Conservation (phyloP, 2,329 filamentous ascomycete species). For the Venturia aucupariae region DNA sequence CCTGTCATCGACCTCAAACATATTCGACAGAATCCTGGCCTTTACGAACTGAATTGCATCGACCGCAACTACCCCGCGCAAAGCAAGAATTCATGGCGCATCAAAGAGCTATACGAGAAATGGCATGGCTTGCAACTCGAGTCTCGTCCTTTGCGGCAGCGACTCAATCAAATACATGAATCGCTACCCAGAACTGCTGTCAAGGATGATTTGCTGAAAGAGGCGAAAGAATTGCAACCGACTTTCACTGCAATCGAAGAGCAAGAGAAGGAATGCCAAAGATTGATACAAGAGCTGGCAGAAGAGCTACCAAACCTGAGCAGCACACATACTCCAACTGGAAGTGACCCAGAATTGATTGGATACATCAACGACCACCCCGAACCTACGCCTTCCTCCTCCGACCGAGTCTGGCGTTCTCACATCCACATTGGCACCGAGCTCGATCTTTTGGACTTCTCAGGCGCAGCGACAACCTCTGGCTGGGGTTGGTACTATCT, state of each 20-base stretch:
- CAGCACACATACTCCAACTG: conserved; percentile 63
- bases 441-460: conserved; percentile 90
- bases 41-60: conserved; percentile 74
- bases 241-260: conserved; percentile 52
- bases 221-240: conserved; percentile 57
- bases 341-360: conserved; percentile 54
- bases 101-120: conserved; percentile 36
- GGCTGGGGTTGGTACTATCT: conserved; percentile 99
- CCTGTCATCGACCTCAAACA: conserved; percentile 75
- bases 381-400: conserved; percentile 24
- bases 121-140: conserved; percentile 42
- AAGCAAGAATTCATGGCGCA: conserved; percentile 42
- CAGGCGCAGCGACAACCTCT: conserved; percentile 66
- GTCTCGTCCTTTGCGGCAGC: conserved; percentile 53
- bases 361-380: conserved; percentile 67
- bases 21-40: conserved; percentile 73
- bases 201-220: conserved; percentile 39
- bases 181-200: conserved; percentile 35
- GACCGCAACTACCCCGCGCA: conserved; percentile 69
- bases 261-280: conserved; percentile 41
- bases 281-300: conserved; percentile 55
- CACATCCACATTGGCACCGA: conserved; percentile 81
- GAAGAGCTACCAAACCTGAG: conserved; percentile 80
- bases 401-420: conserved; percentile 51
- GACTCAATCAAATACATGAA: conserved; percentile 55